phyloP scores from a whole-genome alignment of 208 protist genomes.

The Acanthamoeba lenticulata region DNA sequence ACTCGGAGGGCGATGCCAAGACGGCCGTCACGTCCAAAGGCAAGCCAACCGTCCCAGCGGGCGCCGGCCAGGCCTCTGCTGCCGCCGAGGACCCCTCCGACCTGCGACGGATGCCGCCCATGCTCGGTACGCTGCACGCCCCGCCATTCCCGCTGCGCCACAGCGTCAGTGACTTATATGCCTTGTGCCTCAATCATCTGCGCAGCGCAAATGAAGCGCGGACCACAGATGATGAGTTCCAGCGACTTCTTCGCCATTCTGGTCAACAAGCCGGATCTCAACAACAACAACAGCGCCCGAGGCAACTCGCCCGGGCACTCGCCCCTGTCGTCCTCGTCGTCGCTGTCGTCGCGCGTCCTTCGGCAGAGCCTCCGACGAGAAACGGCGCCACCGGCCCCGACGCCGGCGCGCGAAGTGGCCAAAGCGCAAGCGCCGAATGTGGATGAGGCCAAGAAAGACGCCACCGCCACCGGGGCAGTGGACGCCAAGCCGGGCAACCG shows the following conservation, averaged over 20 bases:
- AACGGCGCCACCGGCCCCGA: no score
- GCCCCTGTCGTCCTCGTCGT: no score
- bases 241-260: constrained; percentile 33
- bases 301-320: neutral
- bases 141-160: neutral
- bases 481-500: no score
- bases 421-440: no score
- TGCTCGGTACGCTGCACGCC: neutral
- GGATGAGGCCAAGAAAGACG: no score
- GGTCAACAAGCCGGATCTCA: neutral
- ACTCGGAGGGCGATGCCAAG: neutral
- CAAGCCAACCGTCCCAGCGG: no score
- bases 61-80: no score
- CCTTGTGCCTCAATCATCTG: neutral
- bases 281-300: neutral
- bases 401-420: no score
- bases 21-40: neutral
- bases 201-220: neutral
- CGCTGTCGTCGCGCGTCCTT: no score
- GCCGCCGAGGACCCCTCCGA: no score
- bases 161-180: neutral
- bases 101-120: neutral
- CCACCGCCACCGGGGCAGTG: no score
- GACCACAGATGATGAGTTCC: constrained; percentile 1
- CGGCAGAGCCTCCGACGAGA: no score